phyloP scores from a whole-genome alignment of 306 rosid species.

The Inga leiocalycina region DNA sequence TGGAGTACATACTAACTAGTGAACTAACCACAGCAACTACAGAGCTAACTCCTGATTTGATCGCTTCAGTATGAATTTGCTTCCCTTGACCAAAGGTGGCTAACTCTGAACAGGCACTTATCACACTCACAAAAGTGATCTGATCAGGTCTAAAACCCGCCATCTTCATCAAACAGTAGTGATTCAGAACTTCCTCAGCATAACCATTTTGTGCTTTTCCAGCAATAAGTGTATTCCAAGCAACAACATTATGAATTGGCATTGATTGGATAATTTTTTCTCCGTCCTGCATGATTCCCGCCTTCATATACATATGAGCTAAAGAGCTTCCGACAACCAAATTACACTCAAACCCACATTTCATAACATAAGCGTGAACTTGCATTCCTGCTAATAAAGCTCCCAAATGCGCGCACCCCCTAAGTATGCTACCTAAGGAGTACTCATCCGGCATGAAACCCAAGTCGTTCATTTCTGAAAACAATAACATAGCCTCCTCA shows the following conservation, averaged over 20 bases:
- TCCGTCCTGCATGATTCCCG: constrained; percentile 72
- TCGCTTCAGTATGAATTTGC: constrained; percentile 84
- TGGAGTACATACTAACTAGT: constrained; percentile 85
- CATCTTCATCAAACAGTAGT: constrained; percentile 72
- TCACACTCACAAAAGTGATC: constrained; percentile 75
- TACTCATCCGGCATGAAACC: constrained; percentile 79
- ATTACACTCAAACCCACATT: constrained; percentile 76
- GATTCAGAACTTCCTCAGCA: constrained; percentile 63
- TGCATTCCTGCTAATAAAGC: constrained; percentile 59
- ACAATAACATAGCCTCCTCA: constrained; percentile 58
- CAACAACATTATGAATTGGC: constrained; percentile 75
- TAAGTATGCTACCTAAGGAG: constrained; percentile 78
- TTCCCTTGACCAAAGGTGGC: constrained; percentile 86
- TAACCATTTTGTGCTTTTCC: constrained; percentile 81
- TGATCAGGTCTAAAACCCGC: constrained; percentile 74
- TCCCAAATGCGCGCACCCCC: constrained; percentile 85
- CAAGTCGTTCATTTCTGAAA: constrained; percentile 60
- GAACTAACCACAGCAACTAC: constrained; percentile 67
- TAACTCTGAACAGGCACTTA: constrained; percentile 75
- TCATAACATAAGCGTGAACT: constrained; percentile 71
- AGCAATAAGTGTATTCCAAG: constrained; percentile 93
- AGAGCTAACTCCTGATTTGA: constrained; percentile 73
- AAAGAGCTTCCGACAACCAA: constrained; percentile 80
- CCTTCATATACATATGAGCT: constrained; percentile 94
- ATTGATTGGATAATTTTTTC: constrained; percentile 63